These are phyloP conservation scores for Gentiana macrophylla DNA, from an alignment of 257 asterid species.

Conservation along the genomic window DNA sequence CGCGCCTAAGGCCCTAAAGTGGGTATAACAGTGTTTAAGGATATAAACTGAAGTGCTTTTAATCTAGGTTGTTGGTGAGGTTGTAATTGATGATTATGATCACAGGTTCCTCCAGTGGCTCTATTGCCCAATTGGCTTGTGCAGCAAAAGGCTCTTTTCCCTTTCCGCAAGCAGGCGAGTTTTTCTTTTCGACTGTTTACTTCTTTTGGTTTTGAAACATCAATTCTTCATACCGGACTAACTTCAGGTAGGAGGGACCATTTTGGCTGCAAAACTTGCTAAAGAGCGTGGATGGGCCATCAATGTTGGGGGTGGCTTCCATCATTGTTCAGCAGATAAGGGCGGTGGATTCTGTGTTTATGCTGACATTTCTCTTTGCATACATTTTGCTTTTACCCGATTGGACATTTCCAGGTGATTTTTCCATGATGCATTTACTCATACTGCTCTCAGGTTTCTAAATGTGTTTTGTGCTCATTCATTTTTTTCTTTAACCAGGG, in stretches of 20 bases:
- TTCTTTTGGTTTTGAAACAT: too few relatives aligned
- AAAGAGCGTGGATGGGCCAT: slow-evolving; percentile 97
- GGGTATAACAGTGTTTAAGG: too few relatives aligned
- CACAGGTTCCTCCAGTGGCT: slow-evolving; percentile 84
- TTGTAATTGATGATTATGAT: slow-evolving; percentile 10
- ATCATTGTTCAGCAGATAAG: slow-evolving; percentile 78
- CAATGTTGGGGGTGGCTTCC: slow-evolving; percentile 95
- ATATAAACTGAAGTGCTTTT: too few relatives aligned
- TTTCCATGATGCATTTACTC: slow-evolving; percentile 3
- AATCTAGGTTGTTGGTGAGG: too few relatives aligned
- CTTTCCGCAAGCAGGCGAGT: slow-evolving; percentile 84
- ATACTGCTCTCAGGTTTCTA: background rate
- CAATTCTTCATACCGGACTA: slow-evolving; percentile 4
- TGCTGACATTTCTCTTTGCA: slow-evolving; percentile 91
- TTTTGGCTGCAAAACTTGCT: slow-evolving; percentile 92
- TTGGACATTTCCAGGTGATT: slow-evolving; percentile 67
- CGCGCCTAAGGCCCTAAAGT: too few relatives aligned
- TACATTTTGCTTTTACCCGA: slow-evolving; percentile 59
- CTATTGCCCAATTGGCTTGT: slow-evolving; percentile 71
- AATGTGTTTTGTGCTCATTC: background rate
- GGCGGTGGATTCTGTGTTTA: slow-evolving; percentile 97
- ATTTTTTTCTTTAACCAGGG: slow-evolving; percentile 32
- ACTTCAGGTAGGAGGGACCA: slow-evolving; percentile 85
- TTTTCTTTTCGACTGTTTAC: slow-evolving; percentile 1
- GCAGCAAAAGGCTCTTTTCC: slow-evolving; percentile 61